Base-by-base conservation (phyloP, 2,329 filamentous ascomycete species). In the Fusarium subglutinans region DNA sequence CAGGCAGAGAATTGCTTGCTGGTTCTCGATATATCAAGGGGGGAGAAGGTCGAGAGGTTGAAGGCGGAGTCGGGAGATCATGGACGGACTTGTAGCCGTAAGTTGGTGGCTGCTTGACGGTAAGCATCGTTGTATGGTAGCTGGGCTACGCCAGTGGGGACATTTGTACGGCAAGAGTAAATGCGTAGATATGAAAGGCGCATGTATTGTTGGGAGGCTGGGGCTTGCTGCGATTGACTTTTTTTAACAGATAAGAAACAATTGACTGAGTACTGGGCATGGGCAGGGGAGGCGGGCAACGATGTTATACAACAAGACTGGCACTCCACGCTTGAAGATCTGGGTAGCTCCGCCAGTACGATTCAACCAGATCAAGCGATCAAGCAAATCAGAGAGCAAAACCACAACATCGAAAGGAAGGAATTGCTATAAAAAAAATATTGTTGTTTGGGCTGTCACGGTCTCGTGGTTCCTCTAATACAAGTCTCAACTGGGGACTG, bases 41-140 rank as follows among this genome's bases (percentile, higher is more conserved):
- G 80, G 88, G 87, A 78, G 88, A 90, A 79, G 84, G 83, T 84
- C 87, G 87, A 77, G 85, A 86, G 69, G 86, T 87, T 75, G 84
- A 86, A 68, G 88, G 88, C 80, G 88, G 88, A 82, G 87, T 90
- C 78, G 88, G 88, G 79, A 90, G 84, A 82, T 90, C 88, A 90
- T 90, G 87, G 86, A 88, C 85, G 81, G 87, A 87, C 85, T 85
- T 86, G 83, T 88, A 88, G 85, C 87, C 87, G 87, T 87, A 87
- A 76, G 86, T 84, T 81, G 83, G 83, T 84, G 87, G 87, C 87
- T 90, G 88, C 83, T 86, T 89, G 80, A 87, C 83, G 83, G 88
- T 90, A 85, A 90, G 88, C 88, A 90, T 90, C 84, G 84, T 90
- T 82, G 77, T 79, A 79, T 79, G 77, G 75, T 71, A 77, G 69